Evolutionary conservation across 495 filamentous ascomycete species (phyloP).

Genomic region (Aspergillus bertholletiae): DNA sequence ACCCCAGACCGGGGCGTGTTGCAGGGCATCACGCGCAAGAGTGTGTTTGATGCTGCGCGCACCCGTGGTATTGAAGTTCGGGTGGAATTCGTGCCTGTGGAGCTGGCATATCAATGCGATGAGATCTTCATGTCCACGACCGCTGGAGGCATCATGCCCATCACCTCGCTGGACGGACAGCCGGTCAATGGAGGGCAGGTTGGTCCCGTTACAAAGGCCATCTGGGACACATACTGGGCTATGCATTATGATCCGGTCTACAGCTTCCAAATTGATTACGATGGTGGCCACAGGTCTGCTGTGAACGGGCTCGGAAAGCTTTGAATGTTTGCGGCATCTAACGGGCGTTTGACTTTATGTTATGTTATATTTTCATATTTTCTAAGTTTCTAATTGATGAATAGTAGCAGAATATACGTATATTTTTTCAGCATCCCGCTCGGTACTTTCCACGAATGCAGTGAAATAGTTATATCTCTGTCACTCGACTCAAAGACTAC

Average conservation of each 20-base stretch:
- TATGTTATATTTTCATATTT: too few relatives aligned
- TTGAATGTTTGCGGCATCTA: too few relatives aligned
- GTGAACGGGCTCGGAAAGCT: not conserved
- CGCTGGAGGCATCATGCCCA: conserved; percentile 39
- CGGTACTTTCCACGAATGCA: too few relatives aligned
- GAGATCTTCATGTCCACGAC: conserved; percentile 40
- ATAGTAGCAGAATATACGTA: too few relatives aligned
- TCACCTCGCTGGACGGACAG: conserved; percentile 31
- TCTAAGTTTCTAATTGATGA: too few relatives aligned
- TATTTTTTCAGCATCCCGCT: too few relatives aligned
- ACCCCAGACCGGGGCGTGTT: conserved; percentile 31
- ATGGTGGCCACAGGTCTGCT: not conserved
- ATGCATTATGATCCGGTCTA: conserved; percentile 32
- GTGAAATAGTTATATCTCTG: too few relatives aligned
- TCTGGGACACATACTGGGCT: conserved; percentile 40
- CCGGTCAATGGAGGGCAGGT: conserved; percentile 31
- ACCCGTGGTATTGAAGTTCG: conserved; percentile 18
- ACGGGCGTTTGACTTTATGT: too few relatives aligned
- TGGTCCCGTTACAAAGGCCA: conserved; percentile 33
- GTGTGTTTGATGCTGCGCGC: conserved; percentile 28
- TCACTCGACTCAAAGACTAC: too few relatives aligned
- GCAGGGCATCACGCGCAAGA: conserved; percentile 30
- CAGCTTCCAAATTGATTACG: conserved; percentile 21
- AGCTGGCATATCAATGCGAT: conserved; percentile 27
- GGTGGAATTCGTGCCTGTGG: conserved; percentile 26